Conservation (phyloP, 148 eudicot genomes). For the Rhododendron henanense region DNA sequence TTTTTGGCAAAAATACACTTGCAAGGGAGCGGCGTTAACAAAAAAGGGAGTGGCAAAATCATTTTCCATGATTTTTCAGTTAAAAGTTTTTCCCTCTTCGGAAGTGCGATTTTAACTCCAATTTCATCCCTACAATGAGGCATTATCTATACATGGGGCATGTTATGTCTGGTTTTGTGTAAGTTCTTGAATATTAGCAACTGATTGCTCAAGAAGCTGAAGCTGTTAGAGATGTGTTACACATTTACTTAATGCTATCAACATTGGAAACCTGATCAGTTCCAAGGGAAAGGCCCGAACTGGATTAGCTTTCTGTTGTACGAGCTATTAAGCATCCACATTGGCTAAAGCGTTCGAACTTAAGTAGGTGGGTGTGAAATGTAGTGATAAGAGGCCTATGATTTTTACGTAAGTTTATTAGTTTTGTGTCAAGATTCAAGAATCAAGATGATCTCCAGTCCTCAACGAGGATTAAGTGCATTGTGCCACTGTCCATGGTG, state of each 20-base stretch:
- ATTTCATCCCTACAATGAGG: background rate
- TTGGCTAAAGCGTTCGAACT: background rate
- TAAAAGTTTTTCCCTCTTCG: background rate
- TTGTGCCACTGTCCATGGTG: background rate
- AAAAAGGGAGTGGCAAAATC: no score
- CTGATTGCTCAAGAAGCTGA: constrained; percentile 1
- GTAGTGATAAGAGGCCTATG: background rate
- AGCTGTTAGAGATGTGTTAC: background rate
- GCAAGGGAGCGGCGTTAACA: no score
- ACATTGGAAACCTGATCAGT: background rate
- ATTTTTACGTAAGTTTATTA: background rate
- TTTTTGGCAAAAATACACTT: no score
- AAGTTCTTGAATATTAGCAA: background rate
- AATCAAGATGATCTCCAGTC: constrained; percentile 1
- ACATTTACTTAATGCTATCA: background rate
- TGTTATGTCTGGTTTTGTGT: background rate
- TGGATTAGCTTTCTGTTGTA: background rate
- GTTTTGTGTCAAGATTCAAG: background rate
- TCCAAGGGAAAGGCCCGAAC: background rate
- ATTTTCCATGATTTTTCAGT: background rate
- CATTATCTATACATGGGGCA: background rate
- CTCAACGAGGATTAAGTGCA: background rate
- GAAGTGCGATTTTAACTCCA: background rate
- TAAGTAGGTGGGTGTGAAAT: background rate
- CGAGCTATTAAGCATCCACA: background rate